These are phyloP conservation scores for Fusarium tuaranense DNA, from an alignment of 2,329 filamentous ascomycete genomes.

Conservation along the genomic window DNA sequence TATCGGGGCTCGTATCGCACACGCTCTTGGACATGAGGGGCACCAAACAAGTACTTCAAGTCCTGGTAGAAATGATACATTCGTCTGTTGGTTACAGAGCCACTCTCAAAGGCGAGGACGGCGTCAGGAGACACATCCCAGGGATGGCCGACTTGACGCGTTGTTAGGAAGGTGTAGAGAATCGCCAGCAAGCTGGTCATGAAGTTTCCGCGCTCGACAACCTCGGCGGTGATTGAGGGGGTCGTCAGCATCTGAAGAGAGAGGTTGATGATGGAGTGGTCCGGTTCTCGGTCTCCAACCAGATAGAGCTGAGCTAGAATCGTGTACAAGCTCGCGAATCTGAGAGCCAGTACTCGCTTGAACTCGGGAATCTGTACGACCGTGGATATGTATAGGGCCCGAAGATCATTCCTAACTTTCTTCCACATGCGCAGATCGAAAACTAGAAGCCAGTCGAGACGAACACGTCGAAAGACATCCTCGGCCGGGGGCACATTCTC, in stretches of 20 bases:
- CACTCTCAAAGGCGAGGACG: conserved; percentile 91
- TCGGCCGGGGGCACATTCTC: conserved; percentile 79
- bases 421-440: conserved; percentile 98
- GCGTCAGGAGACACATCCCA: conserved; percentile 88
- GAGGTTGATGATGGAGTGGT: conserved; percentile 98
- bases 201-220: conserved; percentile 95
- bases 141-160: conserved; percentile 93
- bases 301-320: conserved; percentile 93
- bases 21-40: conserved; percentile 86
- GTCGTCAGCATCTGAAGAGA: conserved; percentile 97
- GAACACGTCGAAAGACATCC: conserved; percentile 88
- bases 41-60: conserved; percentile 89
- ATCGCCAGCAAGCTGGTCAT: conserved; percentile 96
- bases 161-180: conserved; percentile 96
- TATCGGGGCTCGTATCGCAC: conserved; percentile 88
- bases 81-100: conserved; percentile 92
- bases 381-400: conserved; percentile 95
- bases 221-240: conserved; percentile 94
- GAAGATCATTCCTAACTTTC: conserved; percentile 88
- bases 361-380: conserved; percentile 96
- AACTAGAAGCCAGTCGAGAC: conserved; percentile 92
- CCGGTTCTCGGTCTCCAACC: conserved; percentile 94
- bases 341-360: conserved; percentile 90
- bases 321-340: conserved; percentile 96
- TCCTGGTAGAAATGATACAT: conserved; percentile 99